Conservation (phyloP, 495 filamentous ascomycete genomes). For the Delitschia confertaspora region DNA sequence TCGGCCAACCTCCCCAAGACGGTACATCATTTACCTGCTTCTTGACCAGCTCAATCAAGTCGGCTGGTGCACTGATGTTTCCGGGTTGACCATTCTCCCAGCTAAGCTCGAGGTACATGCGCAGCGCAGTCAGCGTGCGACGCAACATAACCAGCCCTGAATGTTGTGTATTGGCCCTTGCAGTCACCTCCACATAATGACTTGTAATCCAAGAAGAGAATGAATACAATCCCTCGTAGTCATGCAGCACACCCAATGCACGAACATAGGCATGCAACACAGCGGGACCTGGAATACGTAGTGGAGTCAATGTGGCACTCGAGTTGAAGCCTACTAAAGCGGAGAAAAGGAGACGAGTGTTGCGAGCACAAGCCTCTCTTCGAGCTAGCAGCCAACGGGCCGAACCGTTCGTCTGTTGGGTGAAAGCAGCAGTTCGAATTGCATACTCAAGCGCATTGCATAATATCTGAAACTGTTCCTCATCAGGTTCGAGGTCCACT, state of each 20-base stretch:
- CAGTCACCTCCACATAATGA: conserved; percentile 18
- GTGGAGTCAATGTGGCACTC: not conserved
- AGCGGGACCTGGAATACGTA: conserved; percentile 16
- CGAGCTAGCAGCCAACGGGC: conserved; percentile 1
- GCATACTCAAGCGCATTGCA: conserved; percentile 2
- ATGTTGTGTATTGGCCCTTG: conserved; percentile 7
- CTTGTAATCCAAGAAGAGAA: conserved; percentile 28
- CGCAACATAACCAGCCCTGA: conserved; percentile 43
- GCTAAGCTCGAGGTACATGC: conserved; percentile 44
- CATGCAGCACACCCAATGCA: conserved; percentile 29
- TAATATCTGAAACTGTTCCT: conserved; percentile 21
- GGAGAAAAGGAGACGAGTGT: not conserved
- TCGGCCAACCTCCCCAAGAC: conserved; percentile 48
- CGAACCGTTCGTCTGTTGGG: not conserved
- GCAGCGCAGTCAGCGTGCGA: conserved; percentile 43
- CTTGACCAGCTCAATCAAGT: conserved; percentile 31
- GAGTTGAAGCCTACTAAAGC: not conserved
- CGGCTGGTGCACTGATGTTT: conserved; percentile 20
- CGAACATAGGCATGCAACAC: conserved; percentile 35
- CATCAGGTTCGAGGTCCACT: conserved; percentile 25
- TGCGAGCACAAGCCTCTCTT: conserved; percentile 4
- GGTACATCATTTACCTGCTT: conserved; percentile 40
- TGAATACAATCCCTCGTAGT: conserved; percentile 30
- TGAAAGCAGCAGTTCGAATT: too few relatives aligned
- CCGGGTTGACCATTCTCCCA: conserved; percentile 6